Base-by-base conservation (phyloP, 192 early-diverging fungal species). In the Coemansia sp. region DNA sequence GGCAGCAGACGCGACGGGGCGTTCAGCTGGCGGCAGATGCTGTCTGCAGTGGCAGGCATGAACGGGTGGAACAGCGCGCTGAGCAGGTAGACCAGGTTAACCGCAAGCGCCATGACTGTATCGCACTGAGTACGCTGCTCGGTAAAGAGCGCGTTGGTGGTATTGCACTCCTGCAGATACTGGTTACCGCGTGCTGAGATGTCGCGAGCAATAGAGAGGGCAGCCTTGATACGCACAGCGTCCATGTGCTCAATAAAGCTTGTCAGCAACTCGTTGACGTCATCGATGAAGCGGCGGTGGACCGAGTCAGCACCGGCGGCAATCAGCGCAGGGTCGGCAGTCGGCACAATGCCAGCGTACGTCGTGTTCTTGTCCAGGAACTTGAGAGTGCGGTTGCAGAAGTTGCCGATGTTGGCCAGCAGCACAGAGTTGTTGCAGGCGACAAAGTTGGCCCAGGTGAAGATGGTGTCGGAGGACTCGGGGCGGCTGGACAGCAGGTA, bases 341-440 rank as follows among this genome's bases (percentile, higher is more conserved):
- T 66, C 7, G 96, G 96, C 20, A 98, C 69, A 3, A 89, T 73
- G n/a, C 88, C 83, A 16, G 87, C 91, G 75, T 98, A 99, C 74
- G 96, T 98, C n/a, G 92, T 83, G 41, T 81, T 72, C 45, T 50
- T 60, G 38, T 81, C 75, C 38, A 94, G 80, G 82, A 97, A 99
- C 79, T 95, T 95, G 74, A 98, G 84, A 26, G 94, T 90, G 64
- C 97, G 92, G 83, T 97, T 99, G 64, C 95, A 90, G 83, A 97
- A 93, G 86, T 99, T 99, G 58, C 97, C 97, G 4, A 96, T 62
- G 76, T 98, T 99, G 56, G 90, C 90, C 49, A 99, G 82, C 58
- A 99, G 84, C 85, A 96, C 96, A 64, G 82, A 87, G 85, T 99
- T 99, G 87, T 99, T 99, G 65, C 90, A 91, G 3, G 89, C 77